Base-by-base conservation (phyloP, 139 green algal genomes). In the Picochlorum sp. region DNA sequence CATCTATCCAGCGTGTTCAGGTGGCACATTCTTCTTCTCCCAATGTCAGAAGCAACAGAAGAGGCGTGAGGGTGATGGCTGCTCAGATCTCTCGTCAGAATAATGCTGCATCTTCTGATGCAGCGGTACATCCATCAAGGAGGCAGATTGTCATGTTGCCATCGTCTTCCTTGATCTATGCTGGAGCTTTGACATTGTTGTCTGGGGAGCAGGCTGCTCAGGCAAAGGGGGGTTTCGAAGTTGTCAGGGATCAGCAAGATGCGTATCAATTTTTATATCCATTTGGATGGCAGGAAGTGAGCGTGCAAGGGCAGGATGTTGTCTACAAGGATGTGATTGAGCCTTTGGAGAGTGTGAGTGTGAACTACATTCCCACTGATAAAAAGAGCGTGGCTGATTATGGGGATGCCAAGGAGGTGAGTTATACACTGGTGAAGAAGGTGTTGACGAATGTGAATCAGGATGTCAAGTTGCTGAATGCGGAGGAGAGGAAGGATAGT, bases 311-410 rank as follows among this genome's bases (percentile, higher is more conserved):
- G 61, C 73, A 89, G 73, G 92, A 98, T 50, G 72, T 93, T 3
- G 88, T 97, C 15, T 98, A 86, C 79, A 99, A 98, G 83, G 92
- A 98, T 62, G 77, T 98, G 24, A 95, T 98, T 49, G 94, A 99
- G 89, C 94, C 94, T 9, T 81, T 99, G 41, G 94, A 99, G 81
- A 85, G 52, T 20, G 87, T 97, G 15, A 88, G 87, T 98, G 18
- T 63, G 96, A 15, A 90, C 79, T 74, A 97, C 21, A 85, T 90
- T 23, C 71, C 81, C 44, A 97, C 92, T 6, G 84, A 97, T 47
- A 96, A 92, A 74, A 52, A 75, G 8, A 79, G 79, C 41, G 78
- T 99, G 13, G 75, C 58, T 6, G 94, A 98, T 45, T 94, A 93
- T 74, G 93, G 93, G 6, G 50, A 58, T 26, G 59, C 72, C 20